Evolutionary conservation across 2,329 filamentous ascomycete species (phyloP).

Genomic region (Fusarium sp.): DNA sequence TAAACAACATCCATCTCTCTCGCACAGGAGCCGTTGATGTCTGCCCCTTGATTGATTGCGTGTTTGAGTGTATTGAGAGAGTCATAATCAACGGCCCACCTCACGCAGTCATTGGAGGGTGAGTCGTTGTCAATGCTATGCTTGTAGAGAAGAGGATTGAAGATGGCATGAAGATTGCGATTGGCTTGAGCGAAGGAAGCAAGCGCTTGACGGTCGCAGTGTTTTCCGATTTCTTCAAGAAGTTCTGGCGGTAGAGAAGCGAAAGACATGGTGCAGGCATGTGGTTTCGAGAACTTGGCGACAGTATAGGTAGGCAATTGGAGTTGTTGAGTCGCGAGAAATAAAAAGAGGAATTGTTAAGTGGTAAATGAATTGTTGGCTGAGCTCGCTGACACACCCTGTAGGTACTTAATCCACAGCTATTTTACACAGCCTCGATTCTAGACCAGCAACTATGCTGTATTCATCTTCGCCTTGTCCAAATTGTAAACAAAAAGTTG

Average conservation of each 20-base stretch:
- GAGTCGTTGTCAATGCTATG: slow-evolving; percentile 10
- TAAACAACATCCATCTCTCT: not conserved
- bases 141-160: slow-evolving; percentile 7
- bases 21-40: not conserved
- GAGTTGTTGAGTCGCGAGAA: not conserved
- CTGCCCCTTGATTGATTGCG: slow-evolving; percentile 4
- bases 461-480: not conserved
- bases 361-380: not conserved
- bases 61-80: slow-evolving; percentile 5
- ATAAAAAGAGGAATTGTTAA: not conserved
- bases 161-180: not conserved
- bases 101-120: not conserved
- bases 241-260: not conserved
- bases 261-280: not conserved
- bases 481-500: not conserved
- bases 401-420: not conserved
- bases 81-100: slow-evolving; percentile 4
- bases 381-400: not conserved
- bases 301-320: not conserved
- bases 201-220: slow-evolving; percentile 1
- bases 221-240: not conserved
- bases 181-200: not conserved
- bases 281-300: not conserved
- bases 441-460: not conserved
- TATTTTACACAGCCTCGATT: not conserved